Evolutionary conservation across 169 alveolate genomes (phyloP), one percentile per base, ranked within the genome.

Genomic region (Plasmodium relictum): DNA sequence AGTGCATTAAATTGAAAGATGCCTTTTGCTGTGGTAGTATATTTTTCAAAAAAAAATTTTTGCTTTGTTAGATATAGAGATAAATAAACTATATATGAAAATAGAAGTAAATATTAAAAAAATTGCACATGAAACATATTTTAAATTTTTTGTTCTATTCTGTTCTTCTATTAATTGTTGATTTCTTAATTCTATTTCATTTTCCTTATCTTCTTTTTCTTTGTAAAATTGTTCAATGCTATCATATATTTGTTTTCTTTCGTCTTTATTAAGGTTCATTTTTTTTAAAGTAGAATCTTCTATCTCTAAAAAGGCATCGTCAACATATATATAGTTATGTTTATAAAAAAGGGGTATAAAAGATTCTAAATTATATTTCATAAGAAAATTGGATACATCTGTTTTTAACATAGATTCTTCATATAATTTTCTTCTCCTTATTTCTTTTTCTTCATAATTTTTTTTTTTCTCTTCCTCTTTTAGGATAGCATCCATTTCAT

Each of bases 351-450:
- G 22, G 12, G 86, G 88, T 10, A 61, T 61, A 6, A 86, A 52
- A 42, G 41, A n/a, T 59, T 86, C 70, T 62, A 86, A 59, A 39
- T 86, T 86, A 45, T 86, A 66, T 37, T 20, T 44, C 16, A 50
- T 86, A 10, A 86, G 65, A 86, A 86, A 86, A 9, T 86, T 42
- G 54, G 87, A 86, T 22, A 86, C 92, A n/a, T 86, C 92, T 4
- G 92, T 86, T 86, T 86, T 86, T 86, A 45, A 52, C 92, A 86
- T 86, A 10, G 14, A 54, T 39, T 69, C 69, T 71, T 86, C 92
- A 56, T 63, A 45, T 41, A 70, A 70, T 54, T 86, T 69, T 44
- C 88, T 86, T 50, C 71, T 86, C 37, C 88, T 61, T 20, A 86
- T 59, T 86, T 86, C 92, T 59, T 66, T 86, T 73, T 86, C 92